phyloP scores from a whole-genome alignment of 768 basidiomycete genomes.

The Cubamyces lactineus region DNA sequence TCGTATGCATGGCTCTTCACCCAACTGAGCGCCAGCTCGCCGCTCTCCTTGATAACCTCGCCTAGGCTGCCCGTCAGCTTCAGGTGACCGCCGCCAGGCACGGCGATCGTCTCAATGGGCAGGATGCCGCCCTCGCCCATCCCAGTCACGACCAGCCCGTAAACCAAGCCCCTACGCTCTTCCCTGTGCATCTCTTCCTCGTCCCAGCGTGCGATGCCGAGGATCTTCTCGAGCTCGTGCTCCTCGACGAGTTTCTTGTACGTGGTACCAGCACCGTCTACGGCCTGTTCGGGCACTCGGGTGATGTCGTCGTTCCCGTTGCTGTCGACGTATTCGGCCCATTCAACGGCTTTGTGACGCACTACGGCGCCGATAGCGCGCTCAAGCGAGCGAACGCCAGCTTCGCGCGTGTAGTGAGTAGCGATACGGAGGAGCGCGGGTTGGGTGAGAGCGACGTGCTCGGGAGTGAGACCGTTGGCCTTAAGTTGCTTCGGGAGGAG shows the following conservation, averaged over 20 bases:
- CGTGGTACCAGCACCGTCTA: constrained; percentile 30
- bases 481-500: constrained; percentile 86
- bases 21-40: constrained; percentile 90
- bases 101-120: constrained; percentile 79
- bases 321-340: constrained; percentile 66
- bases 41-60: constrained; percentile 92
- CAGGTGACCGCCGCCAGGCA: constrained; percentile 76
- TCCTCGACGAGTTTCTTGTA: constrained; percentile 68
- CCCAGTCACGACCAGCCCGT: constrained; percentile 86
- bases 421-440: constrained; percentile 72
- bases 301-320: constrained; percentile 18
- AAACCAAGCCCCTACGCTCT: constrained; percentile 75
- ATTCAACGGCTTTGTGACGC: constrained; percentile 91
- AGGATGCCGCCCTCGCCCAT: constrained; percentile 85
- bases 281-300: constrained; percentile 19
- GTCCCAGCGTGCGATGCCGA: constrained; percentile 82
- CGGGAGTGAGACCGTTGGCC: constrained; percentile 71
- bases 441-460: constrained; percentile 67
- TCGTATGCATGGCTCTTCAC: constrained; percentile 86
- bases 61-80: constrained; percentile 85
- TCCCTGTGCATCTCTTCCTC: constrained; percentile 79
- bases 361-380: constrained; percentile 87
- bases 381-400: constrained; percentile 90
- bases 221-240: constrained; percentile 78
- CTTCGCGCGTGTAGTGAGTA: constrained; percentile 85